phyloP scores from a whole-genome alignment of 768 basidiomycete species.

The Serendipita vermifera region DNA sequence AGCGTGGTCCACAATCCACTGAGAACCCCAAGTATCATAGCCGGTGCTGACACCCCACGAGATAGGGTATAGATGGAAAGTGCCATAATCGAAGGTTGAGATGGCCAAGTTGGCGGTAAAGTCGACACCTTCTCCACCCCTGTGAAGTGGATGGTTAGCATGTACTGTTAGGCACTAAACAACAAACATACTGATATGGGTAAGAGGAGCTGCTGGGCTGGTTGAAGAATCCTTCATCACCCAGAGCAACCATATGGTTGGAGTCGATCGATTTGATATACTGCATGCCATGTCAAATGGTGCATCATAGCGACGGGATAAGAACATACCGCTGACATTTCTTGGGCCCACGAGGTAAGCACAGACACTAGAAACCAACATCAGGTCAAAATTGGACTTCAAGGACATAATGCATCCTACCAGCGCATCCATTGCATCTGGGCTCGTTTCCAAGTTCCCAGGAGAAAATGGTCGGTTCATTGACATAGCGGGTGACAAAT shows the following conservation, averaged over 20 bases:
- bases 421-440: conserved; percentile 7
- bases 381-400: not conserved
- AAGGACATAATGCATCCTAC: not conserved
- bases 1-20: conserved; percentile 54
- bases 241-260: conserved; percentile 50
- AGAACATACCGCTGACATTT: conserved; percentile 12
- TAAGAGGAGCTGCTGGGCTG: conserved; percentile 34
- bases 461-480: conserved; percentile 19
- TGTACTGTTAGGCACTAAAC: not conserved
- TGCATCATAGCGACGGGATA: not conserved
- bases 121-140: conserved; percentile 46
- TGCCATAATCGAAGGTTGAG: conserved; percentile 51
- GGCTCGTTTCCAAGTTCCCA: conserved; percentile 13
- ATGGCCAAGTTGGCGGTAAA: conserved; percentile 32
- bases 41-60: not conserved
- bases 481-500: conserved; percentile 19
- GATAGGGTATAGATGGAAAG: conserved; percentile 34
- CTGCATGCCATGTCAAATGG: not conserved
- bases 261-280: conserved; percentile 51
- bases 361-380: not conserved
- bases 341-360: conserved; percentile 15
- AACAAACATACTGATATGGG: conserved; percentile 42
- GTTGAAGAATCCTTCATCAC: conserved; percentile 57
- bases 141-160: conserved; percentile 16
- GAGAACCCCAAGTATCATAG: conserved; percentile 17